A percentile compares a stretch with the other conserved stretches of the same genome.
Conservation (phyloP, 1,284 basidiomycete species). For the Trichosporon ovoides region DNA sequence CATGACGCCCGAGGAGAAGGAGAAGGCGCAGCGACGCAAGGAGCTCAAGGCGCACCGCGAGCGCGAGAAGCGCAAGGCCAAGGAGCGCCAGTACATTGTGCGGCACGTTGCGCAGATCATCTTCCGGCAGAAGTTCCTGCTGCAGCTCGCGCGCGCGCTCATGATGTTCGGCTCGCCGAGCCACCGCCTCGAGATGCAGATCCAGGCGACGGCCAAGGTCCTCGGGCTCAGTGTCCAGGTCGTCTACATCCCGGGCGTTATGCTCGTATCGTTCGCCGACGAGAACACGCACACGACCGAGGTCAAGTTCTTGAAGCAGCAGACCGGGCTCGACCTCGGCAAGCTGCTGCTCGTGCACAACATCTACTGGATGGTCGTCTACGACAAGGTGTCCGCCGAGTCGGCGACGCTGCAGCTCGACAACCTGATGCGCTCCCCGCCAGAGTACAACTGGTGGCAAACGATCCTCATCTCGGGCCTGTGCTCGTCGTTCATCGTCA, state of each 20-base stretch:
- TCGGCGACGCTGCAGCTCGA: slow-evolving; percentile 71
- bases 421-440: slow-evolving; percentile 61
- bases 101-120: slow-evolving; percentile 83
- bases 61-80: slow-evolving; percentile 52
- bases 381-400: slow-evolving; percentile 75
- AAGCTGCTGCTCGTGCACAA: slow-evolving; percentile 71
- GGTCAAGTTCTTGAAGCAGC: slow-evolving; percentile 77
- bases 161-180: slow-evolving; percentile 96
- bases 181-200: slow-evolving; percentile 79
- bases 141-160: slow-evolving; percentile 80
- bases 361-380: slow-evolving; percentile 82
- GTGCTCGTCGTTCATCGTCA: slow-evolving; percentile 72
- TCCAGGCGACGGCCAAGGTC: slow-evolving; percentile 76
- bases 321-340: slow-evolving; percentile 65
- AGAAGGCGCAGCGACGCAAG: slow-evolving; percentile 38
- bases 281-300: slow-evolving; percentile 74
- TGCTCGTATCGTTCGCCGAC: slow-evolving; percentile 78
- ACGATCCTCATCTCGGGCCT: slow-evolving; percentile 71
- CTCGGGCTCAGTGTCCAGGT: slow-evolving; percentile 78
- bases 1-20: slow-evolving; percentile 45
- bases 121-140: slow-evolving; percentile 79
- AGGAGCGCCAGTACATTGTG: slow-evolving; percentile 71
- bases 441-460: slow-evolving; percentile 62
- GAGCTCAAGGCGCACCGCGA: slow-evolving; percentile 47
- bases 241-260: slow-evolving; percentile 79